Base-by-base conservation (phyloP, 2,329 filamentous ascomycete species). In the Onygenales sp. region DNA sequence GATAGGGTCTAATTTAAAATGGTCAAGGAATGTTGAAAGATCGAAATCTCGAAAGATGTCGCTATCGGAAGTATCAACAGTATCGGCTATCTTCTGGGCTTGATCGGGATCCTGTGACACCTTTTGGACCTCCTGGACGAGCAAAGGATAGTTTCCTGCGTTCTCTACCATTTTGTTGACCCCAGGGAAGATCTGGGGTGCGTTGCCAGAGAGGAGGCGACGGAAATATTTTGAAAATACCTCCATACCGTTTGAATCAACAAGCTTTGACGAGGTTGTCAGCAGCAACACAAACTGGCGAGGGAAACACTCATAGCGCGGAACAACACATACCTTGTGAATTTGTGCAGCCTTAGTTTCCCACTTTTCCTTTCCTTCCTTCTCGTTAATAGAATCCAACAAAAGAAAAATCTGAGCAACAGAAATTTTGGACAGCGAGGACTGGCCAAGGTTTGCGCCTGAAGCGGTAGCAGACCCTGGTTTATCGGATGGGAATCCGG, bases 241-340 rank as follows among this genome's bases (percentile, higher is more conserved):
- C 79, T 98, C 94, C 92, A 98, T 98, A 68, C 91, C 91, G 90
- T 95, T 86, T 66, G 92, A 91, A 82, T 95, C 86, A 75, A 97
- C 86, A 70, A 97, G 84, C 88, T 95, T 58, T 17, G 31, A 31
- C 51, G 35, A 42, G 43, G 54, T 48, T 32, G 42, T 57, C 45
- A 57, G 55, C 14, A 49, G 36, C 53, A 43, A 43, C 9, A 49
- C 35, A 45, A 43, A 8, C 27, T 50, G 38, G 48, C 42, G 38
- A n/a, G 6, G 47, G 11, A 13, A 32, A 41, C 17, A 32, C 32
- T 14, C 10, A 42, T 39, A 8, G n/a, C 31, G 17, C 32, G 36
- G 6, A 7, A 49, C n/a, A 14, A 49, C 4, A 36, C 32, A 41
- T 77, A 94, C 90, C 82, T 94, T 95, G 71, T 85, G 84, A 65